Base-by-base conservation (phyloP, 192 early-diverging fungal species). In the Piromyces finnis region DNA sequence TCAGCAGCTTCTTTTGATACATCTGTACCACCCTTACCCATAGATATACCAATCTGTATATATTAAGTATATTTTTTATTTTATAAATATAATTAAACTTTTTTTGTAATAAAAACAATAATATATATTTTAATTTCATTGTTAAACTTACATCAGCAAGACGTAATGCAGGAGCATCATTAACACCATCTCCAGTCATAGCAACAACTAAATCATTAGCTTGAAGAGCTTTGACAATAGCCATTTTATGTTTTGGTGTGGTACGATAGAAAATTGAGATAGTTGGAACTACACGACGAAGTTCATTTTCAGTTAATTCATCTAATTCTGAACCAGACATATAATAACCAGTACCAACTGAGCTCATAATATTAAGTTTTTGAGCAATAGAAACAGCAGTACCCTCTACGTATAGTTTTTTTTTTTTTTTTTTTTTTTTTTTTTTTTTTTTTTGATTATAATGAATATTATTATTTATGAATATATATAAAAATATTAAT, bases 141-240 rank as follows among this genome's bases (percentile, higher is more conserved):
- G 22, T 15, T 22, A 17, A 22, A 51, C 14, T 51, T 51, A 51
- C 41, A 51, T 51, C 41, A 0, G 97, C 94, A 80, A 96, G 88
- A 81, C 92, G 89, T 81, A 99, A 82, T 13, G 97, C 97, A 59
- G 95, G 96, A 11, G 95, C 96, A 87, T 99, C 97, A 83, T 97
- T 99, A 12, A 97, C 94, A 84, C 97, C 97, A 82, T 99, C 97
- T 22, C 96, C 97, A 0, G 94, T 95, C 95, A 99, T 97, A 14
- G 95, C 97, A 0, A 98, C 97, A 30, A 97, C 90, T 32, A 89
- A 86, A 3, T 96, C 96, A 18, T 91, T 92, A 36, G 88, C 82
- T 83, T 99, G 97, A 83, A 95, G 90, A 12, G 95, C 95, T 12
- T 89, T 82, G 9, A 99, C 94, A 84, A 99, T 97, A 11, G 90